A percentile compares a stretch with the other conserved stretches of the same genome.
Conservation (phyloP, 192 early-diverging fungal genomes). For the Rhizophagus prolifer region DNA sequence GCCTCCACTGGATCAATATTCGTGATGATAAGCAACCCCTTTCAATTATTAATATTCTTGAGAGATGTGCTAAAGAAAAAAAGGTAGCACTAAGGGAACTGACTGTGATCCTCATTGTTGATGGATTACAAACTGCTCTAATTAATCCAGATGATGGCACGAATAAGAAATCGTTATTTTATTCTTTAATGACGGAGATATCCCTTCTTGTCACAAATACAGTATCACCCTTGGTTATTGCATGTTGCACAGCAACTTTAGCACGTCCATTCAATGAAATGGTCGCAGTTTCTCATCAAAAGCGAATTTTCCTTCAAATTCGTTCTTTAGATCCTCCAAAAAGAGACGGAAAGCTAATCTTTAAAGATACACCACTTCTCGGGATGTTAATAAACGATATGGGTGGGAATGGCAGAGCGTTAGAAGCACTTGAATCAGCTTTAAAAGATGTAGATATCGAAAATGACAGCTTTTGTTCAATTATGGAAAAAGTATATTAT, state of each 20-base stretch:
- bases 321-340: slow-evolving; percentile 1
- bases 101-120: too few species aligned
- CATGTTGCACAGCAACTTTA: slow-evolving; percentile 17
- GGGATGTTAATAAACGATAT: slow-evolving; percentile 9
- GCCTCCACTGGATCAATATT: too few species aligned
- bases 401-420: slow-evolving; percentile 3
- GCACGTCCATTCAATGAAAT: background rate
- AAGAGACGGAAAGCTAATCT: background rate
- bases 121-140: too few species aligned
- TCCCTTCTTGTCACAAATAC: background rate
- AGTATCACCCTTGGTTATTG: background rate
- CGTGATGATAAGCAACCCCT: too few species aligned
- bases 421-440: slow-evolving; percentile 1
- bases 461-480: background rate
- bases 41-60: too few species aligned
- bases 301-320: background rate
- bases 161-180: too few species aligned
- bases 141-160: too few species aligned
- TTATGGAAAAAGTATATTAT: background rate
- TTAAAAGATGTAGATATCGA: background rate
- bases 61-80: too few species aligned
- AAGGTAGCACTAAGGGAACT: too few species aligned
- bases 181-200: background rate
- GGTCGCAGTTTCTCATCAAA: slow-evolving; percentile 6
- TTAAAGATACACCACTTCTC: background rate